phyloP scores from a whole-genome alignment of 2,329 filamentous ascomycete species.

The Aspergillus pseudotamarii region DNA sequence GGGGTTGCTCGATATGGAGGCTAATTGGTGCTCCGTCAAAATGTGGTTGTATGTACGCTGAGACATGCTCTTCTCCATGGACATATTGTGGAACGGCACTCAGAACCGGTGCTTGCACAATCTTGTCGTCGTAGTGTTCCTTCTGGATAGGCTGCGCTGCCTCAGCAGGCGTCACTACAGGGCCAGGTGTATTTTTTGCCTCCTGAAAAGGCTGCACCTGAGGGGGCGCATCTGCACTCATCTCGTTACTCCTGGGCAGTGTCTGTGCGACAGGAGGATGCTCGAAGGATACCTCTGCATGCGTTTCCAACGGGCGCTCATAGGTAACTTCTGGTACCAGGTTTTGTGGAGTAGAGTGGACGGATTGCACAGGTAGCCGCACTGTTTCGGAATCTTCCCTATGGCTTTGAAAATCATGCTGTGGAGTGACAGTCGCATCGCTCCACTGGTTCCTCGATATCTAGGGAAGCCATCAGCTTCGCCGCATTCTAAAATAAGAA shows the following conservation, averaged over 20 bases:
- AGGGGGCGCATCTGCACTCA: neutral
- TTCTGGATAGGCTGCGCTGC: conserved; percentile 3
- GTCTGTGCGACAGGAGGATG: neutral
- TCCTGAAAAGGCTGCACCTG: neutral
- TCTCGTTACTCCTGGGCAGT: neutral
- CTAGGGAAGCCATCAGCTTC: conserved; percentile 1
- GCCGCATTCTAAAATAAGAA: too few species aligned
- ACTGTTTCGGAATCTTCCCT: neutral
- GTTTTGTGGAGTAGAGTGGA: neutral
- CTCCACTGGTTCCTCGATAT: neutral
- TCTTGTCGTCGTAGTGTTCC: neutral
- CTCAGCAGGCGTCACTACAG: neutral
- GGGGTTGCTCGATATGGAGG: conserved; percentile 16
- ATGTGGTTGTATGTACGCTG: conserved; percentile 32
- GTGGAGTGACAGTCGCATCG: neutral
- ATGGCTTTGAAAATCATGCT: neutral
- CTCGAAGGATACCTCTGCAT: neutral
- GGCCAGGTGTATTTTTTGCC: neutral
- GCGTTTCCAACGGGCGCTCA: neutral
- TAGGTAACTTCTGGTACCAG: neutral
- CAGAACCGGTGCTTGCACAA: conserved; percentile 22
- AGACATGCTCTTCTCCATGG: conserved; percentile 47
- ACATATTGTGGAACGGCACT: conserved; percentile 50
- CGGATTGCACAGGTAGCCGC: neutral
- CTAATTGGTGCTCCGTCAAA: conserved; percentile 18